Base-by-base conservation (phyloP, 2,329 filamentous ascomycete genomes). In the Ceratocystis harringtonii region DNA sequence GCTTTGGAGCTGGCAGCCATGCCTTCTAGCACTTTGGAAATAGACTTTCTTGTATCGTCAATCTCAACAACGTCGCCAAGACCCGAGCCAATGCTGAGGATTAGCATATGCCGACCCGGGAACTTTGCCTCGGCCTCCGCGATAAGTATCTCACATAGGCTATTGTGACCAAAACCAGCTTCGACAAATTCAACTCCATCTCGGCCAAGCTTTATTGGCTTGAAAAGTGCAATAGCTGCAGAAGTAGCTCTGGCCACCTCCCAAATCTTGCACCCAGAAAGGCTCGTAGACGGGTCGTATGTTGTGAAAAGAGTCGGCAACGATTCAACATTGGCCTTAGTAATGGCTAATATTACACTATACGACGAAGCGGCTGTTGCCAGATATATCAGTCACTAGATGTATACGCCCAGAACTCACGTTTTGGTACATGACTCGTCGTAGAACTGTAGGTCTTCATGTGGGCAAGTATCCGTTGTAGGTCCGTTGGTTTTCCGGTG, bases 141-240 rank as follows among this genome's bases (percentile, higher is more conserved):
- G 8, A 74, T 70, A 10, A 74, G 67, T 1, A 71, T 68, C 25
- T 72, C 69, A 60, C 70, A 70, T 25, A 73, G 73, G 57, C 74
- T 75, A 64, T 74, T 74, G 45, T 71, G 68, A 1, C 71, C 71
- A 25, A 74, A 70, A 0, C 68, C 72, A 2, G 70, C 71, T 57
- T 74, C 73, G 28, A 74, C 68, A 41, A 72, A 74, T 19, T 71
- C 70, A 2, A 71, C 65, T 3, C 63, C 66, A 15, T 72, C 70
- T 7, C 70, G 69, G 32, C 72, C 72, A 8, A 72, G 10, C 28
- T 68, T 64, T 41, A 73, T 71, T 4, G 72, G 68, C 50, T 73
- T 71, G 68, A 74, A 74, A 64, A 72, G 73, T 0, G 70, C 70
- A 0, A 70, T 69, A 2, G 72, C 71, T 2, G 71, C 71, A 1